Conservation (phyloP, 768 basidiomycete species). For the Russula abietina region DNA sequence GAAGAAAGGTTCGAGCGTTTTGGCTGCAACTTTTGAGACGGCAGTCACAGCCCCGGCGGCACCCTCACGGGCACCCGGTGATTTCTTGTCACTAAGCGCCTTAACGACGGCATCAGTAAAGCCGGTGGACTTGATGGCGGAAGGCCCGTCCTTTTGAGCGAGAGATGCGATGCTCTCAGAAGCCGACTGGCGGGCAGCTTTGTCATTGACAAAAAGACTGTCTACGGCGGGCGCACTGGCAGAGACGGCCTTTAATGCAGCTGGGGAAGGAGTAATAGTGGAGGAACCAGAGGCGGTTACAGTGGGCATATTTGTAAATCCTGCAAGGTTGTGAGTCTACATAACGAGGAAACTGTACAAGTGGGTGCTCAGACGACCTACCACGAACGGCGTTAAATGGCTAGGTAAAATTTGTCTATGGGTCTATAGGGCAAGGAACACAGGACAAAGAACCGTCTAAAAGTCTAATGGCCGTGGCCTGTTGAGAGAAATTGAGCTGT, state of each 20-base stretch:
- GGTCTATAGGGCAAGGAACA: slow-evolving; percentile 34
- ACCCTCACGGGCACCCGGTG: slow-evolving; percentile 83
- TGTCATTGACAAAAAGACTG: slow-evolving; percentile 79
- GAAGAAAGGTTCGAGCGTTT: slow-evolving; percentile 84
- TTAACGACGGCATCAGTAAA: slow-evolving; percentile 71
- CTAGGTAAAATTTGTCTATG: slow-evolving; percentile 29
- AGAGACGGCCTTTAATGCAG: slow-evolving; percentile 59
- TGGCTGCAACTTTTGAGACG: slow-evolving; percentile 54
- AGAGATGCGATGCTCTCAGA: slow-evolving; percentile 62
- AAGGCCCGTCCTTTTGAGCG: slow-evolving; percentile 80
- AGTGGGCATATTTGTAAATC: slow-evolving; percentile 69
- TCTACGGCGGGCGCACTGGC: slow-evolving; percentile 46
- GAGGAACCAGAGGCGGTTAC: slow-evolving; percentile 58
- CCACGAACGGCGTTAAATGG: slow-evolving; percentile 36
- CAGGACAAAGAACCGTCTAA: slow-evolving; percentile 65
- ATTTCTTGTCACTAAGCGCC: slow-evolving; percentile 94
- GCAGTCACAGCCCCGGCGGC: slow-evolving; percentile 66
- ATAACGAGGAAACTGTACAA: not conserved
- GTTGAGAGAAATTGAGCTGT: not conserved
- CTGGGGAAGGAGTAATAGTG: slow-evolving; percentile 55
- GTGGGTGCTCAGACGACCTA: slow-evolving; percentile 37
- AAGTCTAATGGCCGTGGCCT: slow-evolving; percentile 43
- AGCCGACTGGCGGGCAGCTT: slow-evolving; percentile 68
- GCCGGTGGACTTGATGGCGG: slow-evolving; percentile 61
- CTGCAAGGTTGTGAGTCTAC: slow-evolving; percentile 31